These are phyloP conservation scores for Solanum virginianum DNA, from an alignment of 257 asterid species.

Conservation along the genomic window DNA sequence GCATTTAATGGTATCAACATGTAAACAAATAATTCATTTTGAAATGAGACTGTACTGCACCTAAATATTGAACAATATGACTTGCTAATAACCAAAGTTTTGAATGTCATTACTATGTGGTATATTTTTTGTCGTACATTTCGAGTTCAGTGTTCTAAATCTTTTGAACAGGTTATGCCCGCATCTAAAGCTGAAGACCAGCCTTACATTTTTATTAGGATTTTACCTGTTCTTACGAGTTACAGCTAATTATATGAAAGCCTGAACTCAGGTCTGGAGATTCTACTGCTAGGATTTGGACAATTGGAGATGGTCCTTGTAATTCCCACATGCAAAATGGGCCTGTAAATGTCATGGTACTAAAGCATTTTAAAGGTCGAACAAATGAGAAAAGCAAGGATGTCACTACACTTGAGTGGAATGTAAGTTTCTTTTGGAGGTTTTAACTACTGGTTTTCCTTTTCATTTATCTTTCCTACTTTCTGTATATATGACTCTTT, in stretches of 20 bases:
- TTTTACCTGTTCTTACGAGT: not conserved
- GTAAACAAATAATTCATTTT: not conserved
- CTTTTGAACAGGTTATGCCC: not conserved
- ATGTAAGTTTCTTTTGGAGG: slow-evolving; percentile 34
- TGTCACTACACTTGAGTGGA: slow-evolving; percentile 99
- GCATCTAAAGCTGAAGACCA: not conserved
- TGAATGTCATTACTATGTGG: not conserved
- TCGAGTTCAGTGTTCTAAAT: not conserved
- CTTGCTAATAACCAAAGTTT: not conserved
- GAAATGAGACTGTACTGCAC: not conserved
- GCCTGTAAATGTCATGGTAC: slow-evolving; percentile 42
- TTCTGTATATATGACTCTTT: not conserved
- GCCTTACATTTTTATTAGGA: not conserved
- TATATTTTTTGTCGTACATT: not conserved
- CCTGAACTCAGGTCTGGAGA: slow-evolving; percentile 67
- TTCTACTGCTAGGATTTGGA: slow-evolving; percentile 97
- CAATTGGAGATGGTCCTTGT: slow-evolving; percentile 50
- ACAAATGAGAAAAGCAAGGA: slow-evolving; percentile 94
- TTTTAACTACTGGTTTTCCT: not conserved
- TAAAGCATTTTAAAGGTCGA: slow-evolving; percentile 84
- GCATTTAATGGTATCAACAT: not conserved
- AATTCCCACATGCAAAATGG: slow-evolving; percentile 56
- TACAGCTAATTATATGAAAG: slow-evolving; percentile 1
- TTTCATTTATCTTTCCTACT: not conserved
- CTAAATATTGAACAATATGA: not conserved